Conservation (phyloP, 2,329 filamentous ascomycete genomes). For the Fonsecaea pedrosoi region DNA sequence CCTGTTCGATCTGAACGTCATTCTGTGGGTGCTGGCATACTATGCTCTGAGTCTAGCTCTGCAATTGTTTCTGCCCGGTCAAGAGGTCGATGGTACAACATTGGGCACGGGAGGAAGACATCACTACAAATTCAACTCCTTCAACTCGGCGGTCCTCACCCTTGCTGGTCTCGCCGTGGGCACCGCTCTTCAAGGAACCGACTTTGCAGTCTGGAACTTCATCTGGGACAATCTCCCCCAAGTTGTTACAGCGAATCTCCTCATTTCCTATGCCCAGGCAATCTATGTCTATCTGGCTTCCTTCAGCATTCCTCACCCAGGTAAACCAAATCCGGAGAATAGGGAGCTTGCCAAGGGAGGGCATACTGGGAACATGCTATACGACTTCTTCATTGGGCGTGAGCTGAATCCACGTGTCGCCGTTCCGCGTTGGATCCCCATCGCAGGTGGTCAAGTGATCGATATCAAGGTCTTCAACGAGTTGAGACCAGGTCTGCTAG, state of each 20-base stretch:
- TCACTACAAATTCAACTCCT: constrained; percentile 82
- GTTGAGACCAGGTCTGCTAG: constrained; percentile 87
- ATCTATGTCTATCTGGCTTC: constrained; percentile 81
- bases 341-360: constrained; percentile 84
- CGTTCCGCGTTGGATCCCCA: constrained; percentile 62
- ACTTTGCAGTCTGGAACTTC: constrained; percentile 90
- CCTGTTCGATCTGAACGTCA: constrained; percentile 72
- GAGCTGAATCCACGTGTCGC: constrained; percentile 88
- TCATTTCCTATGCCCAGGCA: constrained; percentile 75
- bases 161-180: constrained; percentile 75
- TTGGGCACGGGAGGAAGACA: constrained; percentile 74
- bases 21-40: constrained; percentile 75
- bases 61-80: constrained; percentile 77
- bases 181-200: constrained; percentile 75
- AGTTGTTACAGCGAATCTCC: constrained; percentile 79
- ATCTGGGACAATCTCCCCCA: constrained; percentile 90
- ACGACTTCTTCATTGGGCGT: constrained; percentile 96
- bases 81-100: constrained; percentile 72
- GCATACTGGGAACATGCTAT: constrained; percentile 81
- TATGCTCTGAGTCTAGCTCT: constrained; percentile 77
- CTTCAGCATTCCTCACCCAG: constrained; percentile 72
- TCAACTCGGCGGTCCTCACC: constrained; percentile 75
- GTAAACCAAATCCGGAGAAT: constrained; percentile 69
- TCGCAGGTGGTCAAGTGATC: constrained; percentile 74
- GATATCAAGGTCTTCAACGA: constrained; percentile 93